Conservation (phyloP, 2,329 filamentous ascomycete species). For the Botrytis tulipae region DNA sequence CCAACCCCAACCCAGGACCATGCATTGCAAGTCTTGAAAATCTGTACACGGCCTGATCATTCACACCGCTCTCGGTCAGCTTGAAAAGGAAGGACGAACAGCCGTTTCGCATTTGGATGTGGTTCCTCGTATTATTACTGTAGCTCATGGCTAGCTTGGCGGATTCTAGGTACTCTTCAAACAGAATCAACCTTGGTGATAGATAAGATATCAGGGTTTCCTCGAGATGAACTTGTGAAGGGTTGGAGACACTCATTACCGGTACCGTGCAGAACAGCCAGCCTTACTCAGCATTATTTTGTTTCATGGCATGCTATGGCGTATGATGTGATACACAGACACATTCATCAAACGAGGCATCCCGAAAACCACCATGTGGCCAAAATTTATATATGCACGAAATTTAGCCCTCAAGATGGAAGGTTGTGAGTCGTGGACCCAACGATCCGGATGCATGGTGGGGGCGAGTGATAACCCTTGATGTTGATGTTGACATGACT, state of each 20-base stretch:
- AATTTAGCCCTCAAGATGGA: background rate
- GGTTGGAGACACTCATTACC: background rate
- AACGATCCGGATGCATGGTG: slow-evolving; percentile 6
- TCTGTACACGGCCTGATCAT: background rate
- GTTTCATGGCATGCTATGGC: no score
- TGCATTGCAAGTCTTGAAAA: background rate
- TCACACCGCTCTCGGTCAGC: slow-evolving; percentile 21
- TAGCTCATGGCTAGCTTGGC: background rate
- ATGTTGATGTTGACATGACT: background rate
- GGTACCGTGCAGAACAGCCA: background rate
- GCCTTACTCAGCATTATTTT: background rate
- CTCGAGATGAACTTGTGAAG: background rate
- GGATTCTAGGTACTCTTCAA: background rate
- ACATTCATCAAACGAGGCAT: background rate
- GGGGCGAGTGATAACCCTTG: background rate
- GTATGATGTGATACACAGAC: background rate
- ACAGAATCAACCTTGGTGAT: background rate
- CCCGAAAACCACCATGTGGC: background rate
- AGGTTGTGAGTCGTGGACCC: background rate
- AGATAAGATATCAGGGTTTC: background rate
- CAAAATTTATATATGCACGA: background rate
- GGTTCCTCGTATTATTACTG: background rate
- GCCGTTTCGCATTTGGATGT: background rate
- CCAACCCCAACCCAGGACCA: background rate
- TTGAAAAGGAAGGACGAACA: slow-evolving; percentile 18